Conservation (phyloP, 192 early-diverging fungal genomes). For the Umbelopsis vinacea region DNA sequence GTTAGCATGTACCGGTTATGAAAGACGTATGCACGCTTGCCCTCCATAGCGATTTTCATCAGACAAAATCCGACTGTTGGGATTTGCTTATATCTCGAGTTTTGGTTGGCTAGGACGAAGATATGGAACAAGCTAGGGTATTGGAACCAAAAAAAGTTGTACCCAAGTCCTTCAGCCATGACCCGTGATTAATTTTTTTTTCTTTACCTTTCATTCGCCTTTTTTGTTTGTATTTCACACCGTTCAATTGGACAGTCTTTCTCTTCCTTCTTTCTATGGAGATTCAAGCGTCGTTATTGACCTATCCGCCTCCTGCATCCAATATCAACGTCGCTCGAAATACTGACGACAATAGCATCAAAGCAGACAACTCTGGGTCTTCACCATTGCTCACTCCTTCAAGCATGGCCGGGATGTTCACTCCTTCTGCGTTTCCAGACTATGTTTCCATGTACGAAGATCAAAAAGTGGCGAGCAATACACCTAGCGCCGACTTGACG, state of each 20-base stretch:
- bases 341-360: background rate
- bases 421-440: conserved; percentile 7
- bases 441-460: conserved; percentile 10
- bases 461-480: background rate
- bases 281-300: background rate
- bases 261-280: conserved; percentile 7
- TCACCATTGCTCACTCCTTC: conserved; percentile 8
- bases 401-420: conserved; percentile 19
- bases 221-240: conserved; percentile 3
- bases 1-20: no score
- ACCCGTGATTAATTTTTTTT: conserved; percentile 8
- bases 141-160: conserved; percentile 1
- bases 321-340: background rate
- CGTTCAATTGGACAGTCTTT: background rate
- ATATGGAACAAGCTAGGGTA: conserved; percentile 20
- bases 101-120: conserved; percentile 21
- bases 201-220: background rate
- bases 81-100: background rate
- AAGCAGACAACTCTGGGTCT: background rate
- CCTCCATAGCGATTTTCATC: background rate
- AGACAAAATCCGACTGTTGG: background rate
- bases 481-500: background rate
- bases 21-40: no score
- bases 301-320: background rate
- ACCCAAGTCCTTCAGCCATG: background rate